Evolutionary conservation across 148 eudicot genomes (phyloP).

Genomic region (Rhododendron henanense): DNA sequence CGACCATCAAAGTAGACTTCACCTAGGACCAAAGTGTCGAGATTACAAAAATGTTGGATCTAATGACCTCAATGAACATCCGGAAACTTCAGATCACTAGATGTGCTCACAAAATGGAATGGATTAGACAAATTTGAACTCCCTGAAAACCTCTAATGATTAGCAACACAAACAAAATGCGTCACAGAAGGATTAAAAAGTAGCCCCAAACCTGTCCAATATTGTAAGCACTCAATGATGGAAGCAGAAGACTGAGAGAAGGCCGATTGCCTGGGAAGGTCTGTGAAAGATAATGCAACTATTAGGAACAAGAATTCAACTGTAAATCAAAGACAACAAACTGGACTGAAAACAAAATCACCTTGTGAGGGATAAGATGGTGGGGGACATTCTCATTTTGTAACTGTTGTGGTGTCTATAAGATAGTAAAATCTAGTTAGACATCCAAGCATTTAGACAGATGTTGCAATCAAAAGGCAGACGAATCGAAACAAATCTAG

Average conservation of each 20-base stretch:
- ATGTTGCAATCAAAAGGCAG: background rate
- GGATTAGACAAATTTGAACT: background rate
- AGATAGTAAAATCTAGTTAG: slow-evolving; percentile 20
- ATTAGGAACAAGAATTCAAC: slow-evolving; percentile 6
- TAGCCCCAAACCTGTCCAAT: slow-evolving; percentile 75
- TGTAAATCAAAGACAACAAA: background rate
- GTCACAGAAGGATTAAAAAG: background rate
- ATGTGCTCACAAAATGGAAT: background rate
- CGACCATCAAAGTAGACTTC: background rate
- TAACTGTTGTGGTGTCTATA: slow-evolving; percentile 84
- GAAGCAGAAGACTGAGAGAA: slow-evolving; percentile 89
- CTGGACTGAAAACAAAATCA: slow-evolving; percentile 15
- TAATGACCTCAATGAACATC: background rate
- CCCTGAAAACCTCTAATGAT: background rate
- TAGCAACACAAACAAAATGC: background rate
- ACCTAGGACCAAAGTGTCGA: background rate
- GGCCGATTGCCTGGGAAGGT: slow-evolving; percentile 98
- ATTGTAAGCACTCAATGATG: slow-evolving; percentile 77
- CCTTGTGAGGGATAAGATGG: slow-evolving; percentile 92
- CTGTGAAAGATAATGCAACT: slow-evolving; percentile 36
- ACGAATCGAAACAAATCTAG: background rate
- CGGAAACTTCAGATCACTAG: background rate
- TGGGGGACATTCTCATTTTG: slow-evolving; percentile 72
- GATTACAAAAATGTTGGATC: background rate
- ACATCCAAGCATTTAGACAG: background rate